Conservation (phyloP, 306 rosid genomes). For the Castanea crenata region DNA sequence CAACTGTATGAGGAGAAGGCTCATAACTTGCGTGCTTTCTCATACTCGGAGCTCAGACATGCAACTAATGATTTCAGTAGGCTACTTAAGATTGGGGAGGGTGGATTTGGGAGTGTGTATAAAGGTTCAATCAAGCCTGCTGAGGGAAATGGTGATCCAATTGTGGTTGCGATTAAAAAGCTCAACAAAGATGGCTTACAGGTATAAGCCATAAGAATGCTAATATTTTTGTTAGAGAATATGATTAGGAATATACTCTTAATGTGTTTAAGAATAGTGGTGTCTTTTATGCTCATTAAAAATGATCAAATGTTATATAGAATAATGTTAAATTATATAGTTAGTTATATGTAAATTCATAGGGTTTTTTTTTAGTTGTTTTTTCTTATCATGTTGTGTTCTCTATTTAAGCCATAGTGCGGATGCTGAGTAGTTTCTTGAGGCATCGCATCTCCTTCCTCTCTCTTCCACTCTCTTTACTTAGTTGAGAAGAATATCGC, state of each 20-base stretch:
- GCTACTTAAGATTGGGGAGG: slow-evolving; percentile 80
- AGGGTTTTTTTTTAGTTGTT: not conserved
- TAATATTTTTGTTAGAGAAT: not conserved
- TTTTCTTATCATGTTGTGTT: not conserved
- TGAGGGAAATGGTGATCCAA: slow-evolving; percentile 48
- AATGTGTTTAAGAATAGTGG: not conserved
- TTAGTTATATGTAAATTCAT: not conserved
- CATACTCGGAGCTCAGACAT: slow-evolving; percentile 52
- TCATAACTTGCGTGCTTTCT: slow-evolving; percentile 64
- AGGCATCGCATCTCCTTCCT: no score
- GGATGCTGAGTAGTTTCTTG: not conserved
- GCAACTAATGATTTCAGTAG: slow-evolving; percentile 66
- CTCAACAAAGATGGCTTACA: slow-evolving; percentile 69
- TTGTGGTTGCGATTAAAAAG: slow-evolving; percentile 72
- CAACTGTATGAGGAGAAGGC: slow-evolving; percentile 79
- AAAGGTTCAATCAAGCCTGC: slow-evolving; percentile 67
- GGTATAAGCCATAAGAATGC: slow-evolving; percentile 43
- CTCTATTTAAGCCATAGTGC: not conserved
- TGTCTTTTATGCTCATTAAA: not conserved
- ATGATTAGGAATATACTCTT: not conserved
- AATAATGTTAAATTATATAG: not conserved
- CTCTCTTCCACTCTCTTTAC: no score
- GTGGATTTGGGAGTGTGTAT: slow-evolving; percentile 88
- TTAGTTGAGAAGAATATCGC: no score
- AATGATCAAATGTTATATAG: not conserved